A percentile compares a stretch with the other conserved stretches of the same genome.
Conservation (phyloP, 2,329 filamentous ascomycete species). For the Sarocladium brachiariae region DNA sequence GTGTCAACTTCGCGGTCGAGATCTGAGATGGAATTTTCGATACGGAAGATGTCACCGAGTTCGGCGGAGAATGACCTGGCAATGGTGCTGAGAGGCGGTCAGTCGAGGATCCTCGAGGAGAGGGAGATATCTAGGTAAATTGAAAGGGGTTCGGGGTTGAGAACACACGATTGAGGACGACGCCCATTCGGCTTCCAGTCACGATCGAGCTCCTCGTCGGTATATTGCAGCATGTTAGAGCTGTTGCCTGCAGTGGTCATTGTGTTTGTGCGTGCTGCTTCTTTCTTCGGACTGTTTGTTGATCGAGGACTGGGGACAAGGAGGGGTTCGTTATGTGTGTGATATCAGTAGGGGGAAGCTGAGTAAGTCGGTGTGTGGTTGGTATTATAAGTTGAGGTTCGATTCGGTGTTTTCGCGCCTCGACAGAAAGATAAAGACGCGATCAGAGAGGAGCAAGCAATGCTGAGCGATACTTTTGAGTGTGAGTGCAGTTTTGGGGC, state of each 20-base stretch:
- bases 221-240: constrained; percentile 23
- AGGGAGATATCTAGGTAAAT: too few species aligned
- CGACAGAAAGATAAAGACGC: background rate
- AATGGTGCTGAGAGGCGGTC: constrained; percentile 57
- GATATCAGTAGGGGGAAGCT: background rate
- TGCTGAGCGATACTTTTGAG: background rate
- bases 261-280: background rate
- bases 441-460: background rate
- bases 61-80: constrained; percentile 81
- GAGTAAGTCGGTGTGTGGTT: background rate
- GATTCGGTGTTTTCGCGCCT: too few species aligned
- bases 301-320: too few species aligned
- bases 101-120: constrained; percentile 28
- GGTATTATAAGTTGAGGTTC: too few species aligned
- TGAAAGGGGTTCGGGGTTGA: constrained; percentile 11
- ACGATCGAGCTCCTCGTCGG: constrained; percentile 65
- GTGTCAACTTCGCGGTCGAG: constrained; percentile 70
- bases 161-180: constrained; percentile 74
- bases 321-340: background rate
- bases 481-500: background rate
- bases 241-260: constrained; percentile 4
- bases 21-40: constrained; percentile 70
- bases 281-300: background rate
- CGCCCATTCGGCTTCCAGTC: constrained; percentile 74
- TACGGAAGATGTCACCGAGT: constrained; percentile 81